Conservation (phyloP, 129 eudicot species). For the Chrysanthemum makinoi region DNA sequence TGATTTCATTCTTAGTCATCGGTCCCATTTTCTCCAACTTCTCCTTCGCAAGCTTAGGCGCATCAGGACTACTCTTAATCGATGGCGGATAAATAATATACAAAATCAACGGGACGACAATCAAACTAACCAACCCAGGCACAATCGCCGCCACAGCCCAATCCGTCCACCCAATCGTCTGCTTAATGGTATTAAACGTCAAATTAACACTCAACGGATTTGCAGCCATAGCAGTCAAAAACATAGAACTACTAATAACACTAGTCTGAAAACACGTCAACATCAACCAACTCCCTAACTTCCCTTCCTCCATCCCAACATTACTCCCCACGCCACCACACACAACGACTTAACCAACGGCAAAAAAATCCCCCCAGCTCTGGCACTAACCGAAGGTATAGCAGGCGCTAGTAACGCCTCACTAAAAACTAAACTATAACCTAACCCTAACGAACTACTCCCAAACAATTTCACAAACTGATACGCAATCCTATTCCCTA, state of each 20-base stretch:
- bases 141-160: constrained; percentile 94
- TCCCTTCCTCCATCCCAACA: constrained; percentile 88
- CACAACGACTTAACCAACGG: constrained; percentile 80
- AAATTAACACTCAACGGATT: constrained; percentile 79
- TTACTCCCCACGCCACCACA: constrained; percentile 80
- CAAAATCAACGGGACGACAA: constrained; percentile 75
- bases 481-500: constrained; percentile 89
- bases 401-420: constrained; percentile 95
- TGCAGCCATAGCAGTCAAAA: constrained; percentile 97
- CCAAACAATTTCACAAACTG: constrained; percentile 81
- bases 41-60: constrained; percentile 88
- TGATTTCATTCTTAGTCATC: constrained; percentile 83
- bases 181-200: constrained; percentile 57
- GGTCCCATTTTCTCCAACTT: constrained; percentile 95
- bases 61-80: constrained; percentile 93
- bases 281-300: constrained; percentile 89
- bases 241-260: constrained; percentile 77
- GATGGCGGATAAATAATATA: constrained; percentile 80
- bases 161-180: constrained; percentile 88
- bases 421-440: constrained; percentile 80
- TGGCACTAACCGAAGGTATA: constrained; percentile 80
- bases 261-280: constrained; percentile 88
- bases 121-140: constrained; percentile 78
- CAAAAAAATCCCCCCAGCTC: constrained; percentile 92
- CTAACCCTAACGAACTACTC: constrained; percentile 67